phyloP scores from a whole-genome alignment of 352 stramenopile genomes.

The Phytopythium aichiense region DNA sequence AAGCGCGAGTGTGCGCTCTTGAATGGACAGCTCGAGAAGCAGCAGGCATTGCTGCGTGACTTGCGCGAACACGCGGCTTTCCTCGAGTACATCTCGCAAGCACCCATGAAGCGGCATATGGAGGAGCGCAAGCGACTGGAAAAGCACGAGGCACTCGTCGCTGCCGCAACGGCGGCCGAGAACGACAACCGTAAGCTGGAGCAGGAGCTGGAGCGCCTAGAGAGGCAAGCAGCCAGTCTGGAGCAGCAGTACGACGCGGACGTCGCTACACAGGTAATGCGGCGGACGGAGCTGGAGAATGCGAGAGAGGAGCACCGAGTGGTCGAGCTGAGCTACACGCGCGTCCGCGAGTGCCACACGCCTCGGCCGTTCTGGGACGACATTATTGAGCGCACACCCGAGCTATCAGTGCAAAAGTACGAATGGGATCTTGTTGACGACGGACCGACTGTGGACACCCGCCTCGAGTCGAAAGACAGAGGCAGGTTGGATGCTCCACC shows the following conservation, averaged over 20 bases:
- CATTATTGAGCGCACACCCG: slow-evolving; percentile 56
- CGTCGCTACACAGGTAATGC: slow-evolving; percentile 15
- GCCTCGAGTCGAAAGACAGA: not conserved
- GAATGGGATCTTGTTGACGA: slow-evolving; percentile 45
- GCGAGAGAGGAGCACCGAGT: slow-evolving; percentile 22
- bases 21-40: slow-evolving; percentile 32
- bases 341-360: slow-evolving; percentile 54
- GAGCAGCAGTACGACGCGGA: slow-evolving; percentile 39
- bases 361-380: slow-evolving; percentile 57
- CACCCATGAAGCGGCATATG: slow-evolving; percentile 50
- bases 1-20: slow-evolving; percentile 44
- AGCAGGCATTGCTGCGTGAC: slow-evolving; percentile 32
- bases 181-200: slow-evolving; percentile 40
- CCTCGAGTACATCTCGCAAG: slow-evolving; percentile 52
- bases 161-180: slow-evolving; percentile 27
- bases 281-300: slow-evolving; percentile 15
- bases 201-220: slow-evolving; percentile 28
- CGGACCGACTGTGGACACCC: not conserved
- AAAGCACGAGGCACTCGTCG: slow-evolving; percentile 29
- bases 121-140: slow-evolving; percentile 61
- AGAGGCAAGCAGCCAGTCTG: slow-evolving; percentile 26
- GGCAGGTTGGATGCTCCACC: not conserved
- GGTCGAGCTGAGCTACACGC: slow-evolving; percentile 19
- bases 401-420: slow-evolving; percentile 53
- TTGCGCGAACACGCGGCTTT: slow-evolving; percentile 46